phyloP scores from a whole-genome alignment of 2,329 filamentous ascomycete genomes.

The Hypoxylon sp. region DNA sequence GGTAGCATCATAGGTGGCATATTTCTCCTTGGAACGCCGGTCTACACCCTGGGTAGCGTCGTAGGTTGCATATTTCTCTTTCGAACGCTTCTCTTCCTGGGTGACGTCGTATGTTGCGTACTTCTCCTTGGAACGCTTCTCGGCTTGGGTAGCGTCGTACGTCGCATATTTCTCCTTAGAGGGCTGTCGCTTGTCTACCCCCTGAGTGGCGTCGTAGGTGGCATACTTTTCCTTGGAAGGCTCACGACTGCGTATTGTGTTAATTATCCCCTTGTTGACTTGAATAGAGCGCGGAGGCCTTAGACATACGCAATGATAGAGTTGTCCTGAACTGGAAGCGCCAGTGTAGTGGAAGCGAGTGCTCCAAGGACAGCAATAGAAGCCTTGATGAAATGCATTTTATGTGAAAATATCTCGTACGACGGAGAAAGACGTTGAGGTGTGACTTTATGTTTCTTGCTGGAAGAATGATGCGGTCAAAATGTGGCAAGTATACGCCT shows the following conservation, averaged over 20 bases:
- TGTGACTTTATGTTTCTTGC: neutral
- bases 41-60: neutral
- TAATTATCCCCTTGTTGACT: neutral
- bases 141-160: constrained; percentile 7
- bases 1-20: constrained; percentile 7
- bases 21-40: constrained; percentile 4
- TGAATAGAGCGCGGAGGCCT: neutral
- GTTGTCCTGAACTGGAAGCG: constrained; percentile 19
- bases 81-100: neutral
- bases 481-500: neutral
- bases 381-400: constrained; percentile 28
- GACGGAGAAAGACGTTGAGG: neutral
- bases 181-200: neutral
- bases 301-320: constrained; percentile 3
- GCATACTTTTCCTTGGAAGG: constrained; percentile 15
- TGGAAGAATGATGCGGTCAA: neutral
- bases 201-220: constrained; percentile 5
- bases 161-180: constrained; percentile 13
- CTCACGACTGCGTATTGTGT: constrained; percentile 7
- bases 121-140: constrained; percentile 14
- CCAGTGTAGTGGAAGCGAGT: constrained; percentile 14
- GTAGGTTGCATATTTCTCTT: constrained; percentile 9
- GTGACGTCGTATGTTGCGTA: constrained; percentile 5
- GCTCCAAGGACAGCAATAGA: constrained; percentile 24
- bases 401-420: neutral